These are phyloP conservation scores for Cyclotella atomus DNA, from an alignment of 108 stramenopile species.

Conservation along the genomic window DNA sequence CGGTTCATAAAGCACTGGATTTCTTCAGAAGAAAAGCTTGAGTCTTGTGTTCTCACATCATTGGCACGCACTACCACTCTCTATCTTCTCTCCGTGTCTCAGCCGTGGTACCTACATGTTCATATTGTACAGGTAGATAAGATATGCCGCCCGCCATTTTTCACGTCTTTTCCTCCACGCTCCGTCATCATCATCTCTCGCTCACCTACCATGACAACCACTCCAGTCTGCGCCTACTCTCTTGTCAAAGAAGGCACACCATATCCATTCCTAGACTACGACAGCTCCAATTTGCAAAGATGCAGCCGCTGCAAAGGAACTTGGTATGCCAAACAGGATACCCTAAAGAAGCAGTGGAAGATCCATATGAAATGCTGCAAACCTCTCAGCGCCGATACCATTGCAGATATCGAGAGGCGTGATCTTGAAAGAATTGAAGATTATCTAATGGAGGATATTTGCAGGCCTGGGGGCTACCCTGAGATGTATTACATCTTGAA, in stretches of 20 bases:
- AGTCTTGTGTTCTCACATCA: not conserved
- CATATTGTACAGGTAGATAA: no score
- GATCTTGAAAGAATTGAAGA: not conserved
- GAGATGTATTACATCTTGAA: not conserved
- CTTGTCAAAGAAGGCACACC: constrained; percentile 20
- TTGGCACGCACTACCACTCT: no score
- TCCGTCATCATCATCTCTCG: no score
- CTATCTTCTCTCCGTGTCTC: no score
- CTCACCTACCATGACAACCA: not conserved
- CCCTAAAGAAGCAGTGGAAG: constrained; percentile 18
- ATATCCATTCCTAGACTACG: constrained; percentile 3
- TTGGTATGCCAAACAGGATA: not conserved
- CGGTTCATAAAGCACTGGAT: not conserved
- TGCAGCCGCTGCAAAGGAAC: constrained; percentile 12
- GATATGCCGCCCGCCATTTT: no score
- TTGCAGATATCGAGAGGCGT: not conserved
- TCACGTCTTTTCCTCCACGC: no score
- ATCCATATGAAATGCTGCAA: constrained; percentile 18
- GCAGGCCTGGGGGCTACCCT: not conserved
- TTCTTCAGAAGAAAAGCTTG: not conserved
- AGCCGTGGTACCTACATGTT: no score
- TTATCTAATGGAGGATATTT: not conserved
- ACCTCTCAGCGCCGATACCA: not conserved
- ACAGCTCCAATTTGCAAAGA: not conserved
- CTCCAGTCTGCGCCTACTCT: constrained; percentile 16